Conservation (phyloP, 228 moss, liverwort and hornwort species). For the Sphagnum magellanicum region DNA sequence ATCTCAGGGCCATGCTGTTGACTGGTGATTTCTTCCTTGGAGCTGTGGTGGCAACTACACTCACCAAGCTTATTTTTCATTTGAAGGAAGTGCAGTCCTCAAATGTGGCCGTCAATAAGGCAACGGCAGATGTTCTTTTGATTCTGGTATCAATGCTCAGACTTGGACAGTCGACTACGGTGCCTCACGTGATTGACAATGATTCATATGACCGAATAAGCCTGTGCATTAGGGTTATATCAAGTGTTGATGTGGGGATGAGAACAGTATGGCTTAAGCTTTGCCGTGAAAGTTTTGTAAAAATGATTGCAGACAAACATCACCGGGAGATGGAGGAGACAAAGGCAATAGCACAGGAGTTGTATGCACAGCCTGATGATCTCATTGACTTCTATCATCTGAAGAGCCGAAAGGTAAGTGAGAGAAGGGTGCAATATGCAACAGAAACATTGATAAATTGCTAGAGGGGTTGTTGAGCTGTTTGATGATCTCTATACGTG, state of each 20-base stretch:
- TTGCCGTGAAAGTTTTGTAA: constrained; percentile 85
- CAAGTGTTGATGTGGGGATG: constrained; percentile 71
- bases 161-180: constrained; percentile 72
- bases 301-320: constrained; percentile 92
- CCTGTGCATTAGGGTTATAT: constrained; percentile 74
- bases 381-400: constrained; percentile 96
- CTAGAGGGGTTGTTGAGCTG: no score
- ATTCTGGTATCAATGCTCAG: constrained; percentile 88
- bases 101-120: constrained; percentile 49
- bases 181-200: constrained; percentile 88
- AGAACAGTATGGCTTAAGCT: constrained; percentile 79
- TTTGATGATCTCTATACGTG: no score
- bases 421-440: not conserved
- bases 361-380: constrained; percentile 89
- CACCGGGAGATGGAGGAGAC: constrained; percentile 84
- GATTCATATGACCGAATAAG: constrained; percentile 86
- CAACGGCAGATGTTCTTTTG: constrained; percentile 68
- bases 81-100: constrained; percentile 61
- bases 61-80: constrained; percentile 83
- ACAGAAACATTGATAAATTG: no score
- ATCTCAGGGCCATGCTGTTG: constrained; percentile 68
- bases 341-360: constrained; percentile 87
- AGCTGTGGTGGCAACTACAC: constrained; percentile 78
- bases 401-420: constrained; percentile 82
- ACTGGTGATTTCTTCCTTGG: constrained; percentile 94